Evolutionary conservation across 495 filamentous ascomycete genomes (phyloP).

Genomic region (Xylona heveae): DNA sequence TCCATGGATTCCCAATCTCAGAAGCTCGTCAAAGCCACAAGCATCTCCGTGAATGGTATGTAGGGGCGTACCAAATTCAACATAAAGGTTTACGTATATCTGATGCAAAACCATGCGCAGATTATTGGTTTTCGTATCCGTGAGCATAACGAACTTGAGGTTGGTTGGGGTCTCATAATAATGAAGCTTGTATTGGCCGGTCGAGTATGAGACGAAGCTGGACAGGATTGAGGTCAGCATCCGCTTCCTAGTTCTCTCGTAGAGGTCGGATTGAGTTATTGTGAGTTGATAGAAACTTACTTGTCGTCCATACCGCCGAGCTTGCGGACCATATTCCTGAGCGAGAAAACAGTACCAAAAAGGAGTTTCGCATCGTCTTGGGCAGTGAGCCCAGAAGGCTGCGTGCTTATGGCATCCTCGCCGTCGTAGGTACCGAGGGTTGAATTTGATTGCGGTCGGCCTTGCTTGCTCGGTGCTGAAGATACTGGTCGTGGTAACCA

Average conservation of each 20-base stretch:
- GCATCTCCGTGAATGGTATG: background rate
- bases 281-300: constrained; percentile 16
- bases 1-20: background rate
- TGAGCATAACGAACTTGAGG: constrained; percentile 91
- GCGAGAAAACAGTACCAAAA: constrained; percentile 87
- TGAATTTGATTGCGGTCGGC: constrained; percentile 13
- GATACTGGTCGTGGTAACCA: constrained; percentile 36
- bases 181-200: constrained; percentile 90
- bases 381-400: constrained; percentile 28
- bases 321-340: constrained; percentile 93
- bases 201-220: constrained; percentile 78
- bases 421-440: constrained; percentile 15
- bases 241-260: constrained; percentile 1
- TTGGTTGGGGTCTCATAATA: constrained; percentile 96
- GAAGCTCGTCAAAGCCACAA: background rate
- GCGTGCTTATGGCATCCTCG: constrained; percentile 6
- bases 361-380: constrained; percentile 90
- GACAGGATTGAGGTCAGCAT: constrained; percentile 4
- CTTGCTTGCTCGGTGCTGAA: constrained; percentile 4
- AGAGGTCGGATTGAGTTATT: background rate
- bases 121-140: constrained; percentile 70
- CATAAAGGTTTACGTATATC: constrained; percentile 94
- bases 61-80: constrained; percentile 58
- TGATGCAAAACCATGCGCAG: constrained; percentile 88
- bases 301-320: constrained; percentile 74